Evolutionary conservation across 768 basidiomycete genomes (phyloP).

Genomic region (Kwoniella sp.): DNA sequence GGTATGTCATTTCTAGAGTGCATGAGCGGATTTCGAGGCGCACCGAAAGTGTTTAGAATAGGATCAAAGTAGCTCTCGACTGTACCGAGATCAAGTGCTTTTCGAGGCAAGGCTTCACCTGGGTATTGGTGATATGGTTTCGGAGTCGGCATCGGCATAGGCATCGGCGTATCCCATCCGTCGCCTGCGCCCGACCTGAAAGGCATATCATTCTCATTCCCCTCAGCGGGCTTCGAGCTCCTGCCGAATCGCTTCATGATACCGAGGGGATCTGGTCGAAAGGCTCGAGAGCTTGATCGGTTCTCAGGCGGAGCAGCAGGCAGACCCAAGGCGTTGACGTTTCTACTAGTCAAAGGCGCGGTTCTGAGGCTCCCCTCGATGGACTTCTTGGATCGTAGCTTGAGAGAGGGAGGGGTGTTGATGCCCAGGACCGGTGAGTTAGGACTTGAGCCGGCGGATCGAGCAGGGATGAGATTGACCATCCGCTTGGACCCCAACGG

Average conservation of each 20-base stretch:
- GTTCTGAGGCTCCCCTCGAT: neutral
- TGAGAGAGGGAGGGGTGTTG: neutral
- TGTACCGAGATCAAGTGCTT: conserved; percentile 14
- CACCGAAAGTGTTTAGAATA: conserved; percentile 4
- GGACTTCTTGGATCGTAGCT: conserved; percentile 3
- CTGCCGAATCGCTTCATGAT: conserved; percentile 18
- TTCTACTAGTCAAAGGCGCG: conserved; percentile 10
- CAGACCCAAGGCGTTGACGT: conserved; percentile 15
- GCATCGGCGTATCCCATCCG: conserved; percentile 16
- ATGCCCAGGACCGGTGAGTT: neutral
- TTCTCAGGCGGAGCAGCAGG: conserved; percentile 7
- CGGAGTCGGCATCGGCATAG: conserved; percentile 9
- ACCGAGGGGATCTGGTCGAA: conserved; percentile 17
- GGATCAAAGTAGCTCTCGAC: conserved; percentile 20
- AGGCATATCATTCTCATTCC: conserved; percentile 7
- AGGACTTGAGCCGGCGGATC: neutral
- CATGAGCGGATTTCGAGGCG: neutral
- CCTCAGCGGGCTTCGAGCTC: neutral
- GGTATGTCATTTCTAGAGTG: conserved; percentile 1
- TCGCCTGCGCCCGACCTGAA: conserved; percentile 13
- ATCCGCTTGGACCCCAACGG: neutral
- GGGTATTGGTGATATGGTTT: neutral
- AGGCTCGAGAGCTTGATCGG: neutral
- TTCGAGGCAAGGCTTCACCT: conserved; percentile 1
- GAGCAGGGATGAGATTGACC: neutral